phyloP scores from a whole-genome alignment of 805 yeast genomes.

The Monosporozyma unispora region DNA sequence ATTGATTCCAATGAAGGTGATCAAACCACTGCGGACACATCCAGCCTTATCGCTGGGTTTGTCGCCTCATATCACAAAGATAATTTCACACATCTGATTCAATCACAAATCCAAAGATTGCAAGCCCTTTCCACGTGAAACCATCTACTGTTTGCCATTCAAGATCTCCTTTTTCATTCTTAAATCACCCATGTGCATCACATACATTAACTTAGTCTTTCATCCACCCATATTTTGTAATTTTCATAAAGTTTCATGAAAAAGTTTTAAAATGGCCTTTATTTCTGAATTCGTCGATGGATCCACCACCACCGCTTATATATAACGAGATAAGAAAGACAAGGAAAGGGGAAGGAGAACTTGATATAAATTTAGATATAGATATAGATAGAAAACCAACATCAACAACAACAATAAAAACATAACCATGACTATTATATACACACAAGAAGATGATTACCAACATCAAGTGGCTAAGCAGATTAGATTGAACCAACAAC shows the following conservation, averaged over 20 bases:
- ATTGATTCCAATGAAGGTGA: background rate
- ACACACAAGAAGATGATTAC: conserved; percentile 7
- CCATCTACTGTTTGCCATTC: background rate
- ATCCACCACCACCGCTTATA: too few species aligned
- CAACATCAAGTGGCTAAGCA: conserved; percentile 18
- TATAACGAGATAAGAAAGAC: too few species aligned
- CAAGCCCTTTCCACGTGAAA: background rate
- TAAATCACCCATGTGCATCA: too few species aligned
- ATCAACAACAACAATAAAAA: background rate
- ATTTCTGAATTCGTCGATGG: background rate
- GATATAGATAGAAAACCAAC: background rate
- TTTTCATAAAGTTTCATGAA: too few species aligned
- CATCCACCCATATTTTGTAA: too few species aligned
- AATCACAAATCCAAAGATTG: conserved; percentile 1
- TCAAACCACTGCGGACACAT: background rate
- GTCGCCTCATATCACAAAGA: background rate
- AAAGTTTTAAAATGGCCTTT: background rate
- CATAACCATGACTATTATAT: conserved; percentile 5
- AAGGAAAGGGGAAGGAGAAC: too few species aligned
- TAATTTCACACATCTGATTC: background rate
- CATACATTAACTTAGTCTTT: too few species aligned
- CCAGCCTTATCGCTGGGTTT: background rate
- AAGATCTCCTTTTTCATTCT: background rate
- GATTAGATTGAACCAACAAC: conserved; percentile 25
- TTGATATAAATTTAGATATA: too few species aligned